Conservation (phyloP, 257 asterid species). For the Linderniella brevidens region DNA sequence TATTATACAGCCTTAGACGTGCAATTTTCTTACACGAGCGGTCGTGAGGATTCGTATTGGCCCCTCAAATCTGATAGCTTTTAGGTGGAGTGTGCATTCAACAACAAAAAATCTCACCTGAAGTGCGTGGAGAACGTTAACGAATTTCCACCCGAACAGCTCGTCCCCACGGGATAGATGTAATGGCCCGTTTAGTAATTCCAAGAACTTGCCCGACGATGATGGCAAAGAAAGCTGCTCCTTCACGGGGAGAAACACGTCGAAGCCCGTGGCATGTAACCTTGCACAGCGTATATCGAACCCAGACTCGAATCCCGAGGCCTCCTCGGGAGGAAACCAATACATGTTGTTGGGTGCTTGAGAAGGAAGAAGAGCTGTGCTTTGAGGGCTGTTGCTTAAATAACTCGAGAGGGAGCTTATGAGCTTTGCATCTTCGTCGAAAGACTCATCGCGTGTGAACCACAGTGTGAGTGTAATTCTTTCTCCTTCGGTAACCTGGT, state of each 20-base stretch:
- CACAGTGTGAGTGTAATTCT: slow-evolving; percentile 77
- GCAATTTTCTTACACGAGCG: too few relatives aligned
- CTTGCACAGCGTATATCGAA: slow-evolving; percentile 70
- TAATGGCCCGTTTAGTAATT: slow-evolving; percentile 32
- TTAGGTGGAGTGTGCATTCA: too few relatives aligned
- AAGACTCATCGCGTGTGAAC: slow-evolving; percentile 72
- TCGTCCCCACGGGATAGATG: slow-evolving; percentile 29
- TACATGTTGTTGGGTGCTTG: slow-evolving; percentile 66
- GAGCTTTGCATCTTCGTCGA: slow-evolving; percentile 72
- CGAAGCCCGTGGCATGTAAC: slow-evolving; percentile 48
- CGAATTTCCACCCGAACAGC: slow-evolving; percentile 33
- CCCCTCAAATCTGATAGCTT: too few relatives aligned
- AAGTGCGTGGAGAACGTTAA: slow-evolving; percentile 62
- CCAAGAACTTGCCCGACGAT: slow-evolving; percentile 11
- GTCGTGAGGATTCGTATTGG: too few relatives aligned
- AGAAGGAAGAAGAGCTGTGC: slow-evolving; percentile 25
- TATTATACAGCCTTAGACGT: too few relatives aligned
- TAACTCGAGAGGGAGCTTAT: slow-evolving; percentile 33
- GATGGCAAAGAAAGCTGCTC: slow-evolving; percentile 7
- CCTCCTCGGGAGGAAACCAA: slow-evolving; percentile 88
- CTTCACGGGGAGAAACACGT: slow-evolving; percentile 21
- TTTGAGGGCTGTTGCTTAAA: slow-evolving; percentile 12
- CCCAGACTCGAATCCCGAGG: slow-evolving; percentile 46
- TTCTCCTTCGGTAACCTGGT: slow-evolving; percentile 74
- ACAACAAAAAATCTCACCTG: slow-evolving; percentile 34